These are phyloP conservation scores for Rhipidocladum racemiflorum DNA, from an alignment of 176 grass and related monocot genomes.

Conservation along the genomic window DNA sequence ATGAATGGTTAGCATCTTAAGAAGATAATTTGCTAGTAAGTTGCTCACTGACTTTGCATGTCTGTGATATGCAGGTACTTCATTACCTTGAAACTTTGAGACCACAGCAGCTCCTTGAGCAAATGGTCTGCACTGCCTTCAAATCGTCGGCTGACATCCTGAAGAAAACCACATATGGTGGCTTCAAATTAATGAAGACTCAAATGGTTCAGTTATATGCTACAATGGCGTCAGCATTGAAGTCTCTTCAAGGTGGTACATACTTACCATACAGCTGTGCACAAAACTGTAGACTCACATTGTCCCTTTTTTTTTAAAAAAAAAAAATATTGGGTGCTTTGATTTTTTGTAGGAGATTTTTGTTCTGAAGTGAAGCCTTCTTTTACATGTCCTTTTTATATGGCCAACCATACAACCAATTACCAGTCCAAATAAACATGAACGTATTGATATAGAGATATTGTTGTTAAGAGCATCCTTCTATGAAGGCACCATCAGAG, in stretches of 20 bases:
- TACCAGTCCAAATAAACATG: not conserved
- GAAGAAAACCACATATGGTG: conserved; percentile 74
- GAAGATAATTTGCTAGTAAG: not conserved
- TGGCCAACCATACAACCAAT: conserved; percentile 6
- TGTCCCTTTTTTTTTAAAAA: not conserved
- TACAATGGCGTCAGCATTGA: conserved; percentile 69
- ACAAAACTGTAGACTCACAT: conserved; percentile 6
- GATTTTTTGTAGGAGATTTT: not conserved
- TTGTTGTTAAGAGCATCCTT: not conserved
- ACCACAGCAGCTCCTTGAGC: conserved; percentile 86
- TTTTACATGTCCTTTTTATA: not conserved
- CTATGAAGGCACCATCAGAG: not conserved
- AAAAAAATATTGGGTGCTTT: not conserved
- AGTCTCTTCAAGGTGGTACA: conserved; percentile 83
- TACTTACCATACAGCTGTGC: not conserved
- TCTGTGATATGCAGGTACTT: conserved; percentile 52
- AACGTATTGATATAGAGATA: not conserved
- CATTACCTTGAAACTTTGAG: conserved; percentile 98
- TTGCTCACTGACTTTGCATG: conserved; percentile 13
- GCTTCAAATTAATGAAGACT: conserved; percentile 79
- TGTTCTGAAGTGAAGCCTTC: conserved; percentile 4
- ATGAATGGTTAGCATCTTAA: not conserved
- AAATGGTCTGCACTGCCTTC: conserved; percentile 88
- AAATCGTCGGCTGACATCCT: conserved; percentile 84
- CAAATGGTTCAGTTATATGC: conserved; percentile 85